Conservation (phyloP, 108 stramenopile species). For the Bacterosira constricta region DNA sequence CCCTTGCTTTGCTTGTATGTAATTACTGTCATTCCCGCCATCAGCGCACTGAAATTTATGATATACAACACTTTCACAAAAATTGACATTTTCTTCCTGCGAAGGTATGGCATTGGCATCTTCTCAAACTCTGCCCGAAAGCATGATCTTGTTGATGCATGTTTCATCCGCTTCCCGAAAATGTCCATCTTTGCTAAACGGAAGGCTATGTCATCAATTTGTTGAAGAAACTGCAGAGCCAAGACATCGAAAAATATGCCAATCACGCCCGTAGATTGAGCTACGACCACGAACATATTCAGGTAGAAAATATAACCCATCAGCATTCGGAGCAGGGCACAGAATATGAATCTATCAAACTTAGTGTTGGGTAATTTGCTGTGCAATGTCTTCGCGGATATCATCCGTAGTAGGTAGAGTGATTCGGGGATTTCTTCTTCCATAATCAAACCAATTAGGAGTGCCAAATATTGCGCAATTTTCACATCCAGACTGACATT, state of each 20-base stretch:
- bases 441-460: no score
- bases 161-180: conserved; percentile 17
- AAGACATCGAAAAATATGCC: conserved; percentile 24
- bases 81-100: conserved; percentile 18
- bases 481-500: no score
- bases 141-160: conserved; percentile 2
- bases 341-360: background rate
- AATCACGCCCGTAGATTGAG: conserved; percentile 7
- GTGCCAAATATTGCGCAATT: no score
- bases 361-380: background rate
- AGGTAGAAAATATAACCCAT: background rate
- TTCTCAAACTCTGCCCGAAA: conserved; percentile 29
- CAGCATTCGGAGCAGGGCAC: background rate
- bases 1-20: conserved; percentile 14
- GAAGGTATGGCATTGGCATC: conserved; percentile 4
- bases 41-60: conserved; percentile 13
- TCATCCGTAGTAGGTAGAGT: background rate
- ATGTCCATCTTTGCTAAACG: background rate
- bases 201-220: conserved; percentile 28
- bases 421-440: no score
- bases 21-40: conserved; percentile 24
- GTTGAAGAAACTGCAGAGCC: conserved; percentile 25
- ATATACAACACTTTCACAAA: conserved; percentile 30
- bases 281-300: conserved; percentile 19
- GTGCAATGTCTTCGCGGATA: background rate